Evolutionary conservation across 306 rosid genomes (phyloP).

Genomic region (Alnus rubra): DNA sequence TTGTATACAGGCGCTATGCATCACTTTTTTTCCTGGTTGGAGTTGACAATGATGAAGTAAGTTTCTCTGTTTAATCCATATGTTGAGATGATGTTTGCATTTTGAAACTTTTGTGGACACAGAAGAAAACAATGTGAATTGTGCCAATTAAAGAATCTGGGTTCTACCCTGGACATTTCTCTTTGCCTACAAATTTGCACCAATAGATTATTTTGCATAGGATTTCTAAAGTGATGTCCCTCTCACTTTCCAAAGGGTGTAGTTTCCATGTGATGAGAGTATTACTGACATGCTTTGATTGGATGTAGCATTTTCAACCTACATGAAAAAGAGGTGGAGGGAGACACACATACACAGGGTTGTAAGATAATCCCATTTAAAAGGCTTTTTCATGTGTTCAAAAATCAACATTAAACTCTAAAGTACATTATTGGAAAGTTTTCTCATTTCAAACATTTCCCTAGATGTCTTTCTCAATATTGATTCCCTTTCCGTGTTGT

Average conservation of each 20-base stretch:
- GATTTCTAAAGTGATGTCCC: slow-evolving; percentile 11
- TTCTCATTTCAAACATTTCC: not conserved
- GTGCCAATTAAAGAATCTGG: not conserved
- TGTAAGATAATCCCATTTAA: not conserved
- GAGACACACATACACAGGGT: no score
- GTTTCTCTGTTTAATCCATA: slow-evolving; percentile 10
- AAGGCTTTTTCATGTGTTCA: not conserved
- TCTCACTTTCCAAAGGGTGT: not conserved
- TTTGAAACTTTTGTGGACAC: not conserved
- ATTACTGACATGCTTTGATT: not conserved
- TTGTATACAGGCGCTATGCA: slow-evolving; percentile 91
- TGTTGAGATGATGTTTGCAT: slow-evolving; percentile 8
- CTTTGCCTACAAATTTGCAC: not conserved
- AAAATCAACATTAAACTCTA: not conserved
- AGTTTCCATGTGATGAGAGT: not conserved
- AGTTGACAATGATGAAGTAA: slow-evolving; percentile 88
- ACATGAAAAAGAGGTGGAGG: no score
- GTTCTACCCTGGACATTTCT: not conserved
- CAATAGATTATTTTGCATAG: not conserved
- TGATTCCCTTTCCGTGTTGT: slow-evolving; percentile 5
- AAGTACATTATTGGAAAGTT: not conserved
- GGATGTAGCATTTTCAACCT: not conserved
- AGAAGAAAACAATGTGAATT: not conserved
- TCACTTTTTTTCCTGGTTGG: slow-evolving; percentile 95
- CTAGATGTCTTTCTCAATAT: not conserved